Evolutionary conservation across 495 filamentous ascomycete species (phyloP).

Genomic region (Tuber magnatum): DNA sequence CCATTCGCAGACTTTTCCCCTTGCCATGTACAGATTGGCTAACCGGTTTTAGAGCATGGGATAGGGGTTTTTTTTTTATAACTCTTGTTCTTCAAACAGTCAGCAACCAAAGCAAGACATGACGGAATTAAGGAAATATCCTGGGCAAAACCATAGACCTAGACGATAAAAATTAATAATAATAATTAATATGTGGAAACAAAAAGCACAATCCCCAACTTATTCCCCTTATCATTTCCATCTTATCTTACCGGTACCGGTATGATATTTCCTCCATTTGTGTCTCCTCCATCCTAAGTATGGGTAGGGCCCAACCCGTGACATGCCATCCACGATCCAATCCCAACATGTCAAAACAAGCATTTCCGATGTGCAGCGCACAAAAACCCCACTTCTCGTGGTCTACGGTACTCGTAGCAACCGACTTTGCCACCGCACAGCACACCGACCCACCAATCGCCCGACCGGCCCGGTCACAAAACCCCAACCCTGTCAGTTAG

Average conservation of each 20-base stretch:
- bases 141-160: neutral
- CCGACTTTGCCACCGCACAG: neutral
- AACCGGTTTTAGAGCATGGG: constrained; percentile 14
- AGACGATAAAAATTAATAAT: neutral
- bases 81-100: neutral
- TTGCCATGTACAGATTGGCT: constrained; percentile 9
- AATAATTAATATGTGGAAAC: neutral
- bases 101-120: neutral
- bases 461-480: neutral
- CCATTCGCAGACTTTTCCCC: neutral
- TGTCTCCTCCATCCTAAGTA: neutral
- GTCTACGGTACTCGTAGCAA: neutral
- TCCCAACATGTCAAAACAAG: constrained; percentile 11
- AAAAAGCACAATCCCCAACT: constrained; percentile 5
- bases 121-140: neutral
- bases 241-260: neutral
- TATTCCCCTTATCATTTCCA: constrained; percentile 1
- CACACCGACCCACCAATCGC: neutral
- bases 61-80: too few relatives aligned
- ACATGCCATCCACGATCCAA: neutral
- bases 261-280: neutral
- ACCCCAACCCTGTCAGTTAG: neutral
- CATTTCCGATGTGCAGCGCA: neutral
- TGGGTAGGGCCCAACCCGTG: constrained; percentile 1
- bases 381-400: neutral